phyloP scores from a whole-genome alignment of 495 filamentous ascomycete species.

The Podospora bellae-mahoneyi region DNA sequence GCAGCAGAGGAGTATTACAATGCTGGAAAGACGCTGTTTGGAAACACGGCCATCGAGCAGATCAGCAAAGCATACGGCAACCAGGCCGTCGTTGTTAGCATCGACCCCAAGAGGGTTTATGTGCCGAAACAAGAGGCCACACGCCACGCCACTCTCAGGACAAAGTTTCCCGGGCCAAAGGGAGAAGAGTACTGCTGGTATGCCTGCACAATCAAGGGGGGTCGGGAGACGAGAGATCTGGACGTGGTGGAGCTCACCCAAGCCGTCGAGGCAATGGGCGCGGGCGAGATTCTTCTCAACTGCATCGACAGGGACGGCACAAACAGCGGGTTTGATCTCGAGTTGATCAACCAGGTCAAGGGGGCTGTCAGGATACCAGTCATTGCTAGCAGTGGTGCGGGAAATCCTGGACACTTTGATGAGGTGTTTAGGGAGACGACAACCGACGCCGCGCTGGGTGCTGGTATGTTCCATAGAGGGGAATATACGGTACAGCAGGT shows the following conservation, averaged over 20 bases:
- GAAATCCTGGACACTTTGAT: conserved; percentile 81
- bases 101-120: conserved; percentile 90
- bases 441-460: conserved; percentile 90
- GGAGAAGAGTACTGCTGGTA: conserved; percentile 93
- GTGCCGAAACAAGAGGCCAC: conserved; percentile 70
- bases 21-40: conserved; percentile 61
- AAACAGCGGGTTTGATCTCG: conserved; percentile 91
- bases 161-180: conserved; percentile 62
- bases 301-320: conserved; percentile 97
- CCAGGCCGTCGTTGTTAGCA: conserved; percentile 93
- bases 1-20: conserved; percentile 87
- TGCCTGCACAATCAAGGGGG: conserved; percentile 94
- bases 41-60: conserved; percentile 87
- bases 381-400: conserved; percentile 91
- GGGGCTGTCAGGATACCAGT: conserved; percentile 80
- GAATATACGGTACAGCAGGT: conserved; percentile 94
- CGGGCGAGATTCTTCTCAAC: conserved; percentile 91
- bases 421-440: conserved; percentile 84
- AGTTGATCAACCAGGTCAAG: conserved; percentile 87
- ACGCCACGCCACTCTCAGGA: conserved; percentile 72
- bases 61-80: conserved; percentile 93
- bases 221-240: conserved; percentile 83
- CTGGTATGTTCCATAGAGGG: conserved; percentile 94
- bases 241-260: conserved; percentile 82
- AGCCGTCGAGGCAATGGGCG: conserved; percentile 94